A percentile compares a stretch with the other conserved stretches of the same genome.
phyloP scores from a whole-genome alignment of 2,329 filamentous ascomycete genomes.

The Scedosporium apiospermum region DNA sequence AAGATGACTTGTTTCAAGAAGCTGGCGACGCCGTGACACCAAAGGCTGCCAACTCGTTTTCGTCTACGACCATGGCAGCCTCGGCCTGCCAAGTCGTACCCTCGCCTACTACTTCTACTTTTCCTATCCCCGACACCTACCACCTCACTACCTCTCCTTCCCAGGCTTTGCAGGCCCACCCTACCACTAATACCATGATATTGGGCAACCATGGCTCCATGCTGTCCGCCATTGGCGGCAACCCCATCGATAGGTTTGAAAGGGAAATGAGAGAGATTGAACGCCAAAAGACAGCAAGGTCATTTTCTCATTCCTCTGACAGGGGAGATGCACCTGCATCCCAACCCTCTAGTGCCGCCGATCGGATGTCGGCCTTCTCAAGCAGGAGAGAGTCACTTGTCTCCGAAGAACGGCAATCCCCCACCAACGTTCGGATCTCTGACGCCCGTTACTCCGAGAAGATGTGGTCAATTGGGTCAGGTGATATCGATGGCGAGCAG shows the following conservation, averaged over 20 bases:
- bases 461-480: slow-evolving; percentile 53
- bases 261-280: slow-evolving; percentile 1
- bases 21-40: background rate
- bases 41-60: slow-evolving; percentile 7
- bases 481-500: slow-evolving; percentile 33
- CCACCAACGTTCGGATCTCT: slow-evolving; percentile 8
- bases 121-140: background rate
- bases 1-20: slow-evolving; percentile 3
- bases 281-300: background rate
- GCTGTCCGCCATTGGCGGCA: background rate
- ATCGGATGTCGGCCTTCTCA: slow-evolving; percentile 9
- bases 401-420: slow-evolving; percentile 2
- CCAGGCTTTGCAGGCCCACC: background rate
- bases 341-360: slow-evolving; percentile 10
- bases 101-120: background rate
- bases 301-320: background rate
- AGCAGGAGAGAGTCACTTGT: background rate
- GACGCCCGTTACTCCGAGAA: slow-evolving; percentile 32
- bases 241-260: slow-evolving; percentile 3
- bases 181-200: background rate
- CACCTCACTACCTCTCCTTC: slow-evolving; percentile 3
- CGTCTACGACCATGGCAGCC: slow-evolving; percentile 2
- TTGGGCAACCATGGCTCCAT: background rate
- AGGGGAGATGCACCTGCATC: background rate
- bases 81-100: background rate